phyloP scores from a whole-genome alignment of 495 filamentous ascomycete genomes.

The Hyaloscypha hepaticicola region DNA sequence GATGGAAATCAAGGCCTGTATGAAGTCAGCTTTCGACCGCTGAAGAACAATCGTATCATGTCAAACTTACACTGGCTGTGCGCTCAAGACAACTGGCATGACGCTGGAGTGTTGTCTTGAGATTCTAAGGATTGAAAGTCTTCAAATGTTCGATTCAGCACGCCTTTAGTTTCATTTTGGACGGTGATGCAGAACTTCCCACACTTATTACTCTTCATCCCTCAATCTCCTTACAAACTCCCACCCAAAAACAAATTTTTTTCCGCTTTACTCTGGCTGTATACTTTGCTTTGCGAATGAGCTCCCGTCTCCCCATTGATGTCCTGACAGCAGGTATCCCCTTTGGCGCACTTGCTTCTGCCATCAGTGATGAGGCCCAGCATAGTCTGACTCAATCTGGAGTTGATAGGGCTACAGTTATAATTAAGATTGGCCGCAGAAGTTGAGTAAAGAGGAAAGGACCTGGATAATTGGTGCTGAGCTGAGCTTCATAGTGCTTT shows the following conservation, averaged over 20 bases:
- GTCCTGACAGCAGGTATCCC: background rate
- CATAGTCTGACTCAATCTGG: background rate
- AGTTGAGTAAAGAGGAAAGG: background rate
- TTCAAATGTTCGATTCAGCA: background rate
- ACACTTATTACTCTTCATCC: conserved; percentile 34
- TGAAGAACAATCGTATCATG: background rate
- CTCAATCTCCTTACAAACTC: conserved; percentile 35
- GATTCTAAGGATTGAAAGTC: conserved; percentile 43
- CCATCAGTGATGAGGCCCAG: background rate
- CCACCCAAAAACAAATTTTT: conserved; percentile 31
- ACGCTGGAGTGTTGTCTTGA: conserved; percentile 43
- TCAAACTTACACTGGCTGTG: background rate
- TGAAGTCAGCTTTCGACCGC: background rate
- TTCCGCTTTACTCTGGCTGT: conserved; percentile 41
- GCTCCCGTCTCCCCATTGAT: conserved; percentile 2
- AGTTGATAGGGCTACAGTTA: conserved; percentile 35
- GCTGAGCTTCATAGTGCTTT: background rate
- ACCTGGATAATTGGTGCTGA: background rate
- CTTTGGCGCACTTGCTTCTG: background rate
- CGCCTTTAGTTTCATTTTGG: background rate
- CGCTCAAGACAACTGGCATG: conserved; percentile 20
- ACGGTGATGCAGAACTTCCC: conserved; percentile 3
- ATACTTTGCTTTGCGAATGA: conserved; percentile 15
- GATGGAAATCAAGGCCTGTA: background rate
- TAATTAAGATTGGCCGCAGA: background rate